phyloP scores from a whole-genome alignment of 371 early-diverging fungal genomes.

The Gilbertella persicaria region DNA sequence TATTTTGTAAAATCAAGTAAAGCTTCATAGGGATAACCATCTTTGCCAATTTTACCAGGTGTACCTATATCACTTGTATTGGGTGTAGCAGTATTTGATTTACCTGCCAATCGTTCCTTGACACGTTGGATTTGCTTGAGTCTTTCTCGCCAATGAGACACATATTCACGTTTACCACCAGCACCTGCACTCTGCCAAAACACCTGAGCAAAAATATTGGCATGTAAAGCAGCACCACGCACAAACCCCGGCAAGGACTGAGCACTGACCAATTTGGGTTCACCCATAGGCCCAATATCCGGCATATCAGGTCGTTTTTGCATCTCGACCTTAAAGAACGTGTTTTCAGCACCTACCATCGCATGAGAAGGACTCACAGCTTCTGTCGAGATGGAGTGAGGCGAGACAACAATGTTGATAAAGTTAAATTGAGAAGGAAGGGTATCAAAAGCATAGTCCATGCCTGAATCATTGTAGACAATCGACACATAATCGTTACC shows the following conservation, averaged over 20 bases:
- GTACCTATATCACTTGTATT: background rate
- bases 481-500: conserved; percentile 95
- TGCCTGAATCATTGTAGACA: conserved; percentile 90
- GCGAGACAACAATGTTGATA: conserved; percentile 87
- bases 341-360: conserved; percentile 37
- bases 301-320: conserved; percentile 83
- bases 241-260: conserved; percentile 79
- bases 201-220: conserved; percentile 90
- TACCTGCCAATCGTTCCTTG: conserved; percentile 48
- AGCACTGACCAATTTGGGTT: conserved; percentile 83
- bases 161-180: conserved; percentile 62
- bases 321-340: conserved; percentile 67
- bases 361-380: conserved; percentile 31
- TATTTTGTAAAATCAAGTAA: conserved; percentile 66
- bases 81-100: conserved; percentile 12
- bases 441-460: conserved; percentile 84
- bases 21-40: conserved; percentile 45
- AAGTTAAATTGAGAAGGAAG: conserved; percentile 94
- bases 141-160: conserved; percentile 85
- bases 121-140: conserved; percentile 85
- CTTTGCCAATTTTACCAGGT: conserved; percentile 17
- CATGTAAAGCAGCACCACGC: conserved; percentile 84
- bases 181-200: conserved; percentile 58
- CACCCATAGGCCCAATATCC: conserved; percentile 77
- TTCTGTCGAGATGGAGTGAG: conserved; percentile 57